Base-by-base conservation (phyloP, 805 yeast species). In the Wickerhamiella dianesei region DNA sequence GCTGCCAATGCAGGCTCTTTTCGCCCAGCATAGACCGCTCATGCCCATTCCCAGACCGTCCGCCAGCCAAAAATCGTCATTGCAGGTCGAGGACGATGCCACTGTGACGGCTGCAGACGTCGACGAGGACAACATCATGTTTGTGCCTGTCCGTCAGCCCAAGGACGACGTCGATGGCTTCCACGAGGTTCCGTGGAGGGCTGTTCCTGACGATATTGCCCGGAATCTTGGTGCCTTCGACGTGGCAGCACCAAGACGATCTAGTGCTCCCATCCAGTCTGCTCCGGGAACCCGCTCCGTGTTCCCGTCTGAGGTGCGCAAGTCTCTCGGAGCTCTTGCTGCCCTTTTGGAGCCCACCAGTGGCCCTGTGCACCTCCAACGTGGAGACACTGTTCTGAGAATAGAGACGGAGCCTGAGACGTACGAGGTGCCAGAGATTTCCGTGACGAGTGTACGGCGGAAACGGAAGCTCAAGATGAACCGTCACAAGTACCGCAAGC, bases 401-500 rank as follows among this genome's bases (percentile, higher is more conserved):
- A 39, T 39, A 18, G 41, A 39, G 41, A 17, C 41, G 8, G 25
- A 39, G 25, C 16, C n/a, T 13, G n/a, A 14, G 20, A 19, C 4
- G 21, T n/a, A 36, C 17, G 41, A 39, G 5, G 41, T 8, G 9
- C n/a, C 25, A 13, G 63, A 41, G 49, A 21, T 56, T 25, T 50
- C 50, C 14, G 56, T 59, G 22, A 65, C 70, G 18, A 59, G 66
- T 42, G 73, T 68, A 36, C 60, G 61, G 53, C 62, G 73, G 44
- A 68, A 68, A 61, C 79, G 98, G 70, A 77, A 84, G 67, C 77
- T 84, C 64, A 89, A 87, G 74, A 92, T 92, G 96, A 92, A 89
- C 77, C 85, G 88, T 63, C 98, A 92, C 68, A 92, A 92, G 72
- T 74, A 86, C 64, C 82, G 92, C 71, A 92, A 92, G 80, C 83